Conservation (phyloP, 495 filamentous ascomycete species). For the Podospora didyma region DNA sequence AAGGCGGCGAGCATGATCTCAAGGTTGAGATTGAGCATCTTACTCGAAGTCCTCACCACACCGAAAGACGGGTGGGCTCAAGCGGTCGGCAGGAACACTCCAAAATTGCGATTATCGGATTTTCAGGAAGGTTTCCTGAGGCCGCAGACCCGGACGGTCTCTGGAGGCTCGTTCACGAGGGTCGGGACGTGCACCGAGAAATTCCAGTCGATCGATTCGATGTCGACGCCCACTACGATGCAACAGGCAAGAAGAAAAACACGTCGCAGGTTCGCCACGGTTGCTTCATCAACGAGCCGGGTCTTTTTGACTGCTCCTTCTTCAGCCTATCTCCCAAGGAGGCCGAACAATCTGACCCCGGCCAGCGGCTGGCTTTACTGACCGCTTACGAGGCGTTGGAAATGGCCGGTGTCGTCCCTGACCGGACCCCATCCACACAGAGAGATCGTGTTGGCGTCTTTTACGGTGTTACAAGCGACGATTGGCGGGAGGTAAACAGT, state of each 20-base stretch:
- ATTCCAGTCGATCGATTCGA: constrained; percentile 50
- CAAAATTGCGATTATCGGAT: constrained; percentile 64
- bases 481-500: constrained; percentile 81
- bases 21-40: too few relatives aligned
- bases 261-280: constrained; percentile 72
- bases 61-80: background rate
- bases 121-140: constrained; percentile 66
- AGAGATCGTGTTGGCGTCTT: constrained; percentile 78
- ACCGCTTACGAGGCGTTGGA: constrained; percentile 86
- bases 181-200: constrained; percentile 33
- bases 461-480: constrained; percentile 81
- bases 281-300: constrained; percentile 77
- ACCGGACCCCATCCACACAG: constrained; percentile 73
- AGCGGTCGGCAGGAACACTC: too few relatives aligned
- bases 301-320: constrained; percentile 75
- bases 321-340: constrained; percentile 92
- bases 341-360: constrained; percentile 78
- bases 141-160: constrained; percentile 55
- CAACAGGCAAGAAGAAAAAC: constrained; percentile 70
- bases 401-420: constrained; percentile 76
- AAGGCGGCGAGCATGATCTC: too few relatives aligned
- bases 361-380: constrained; percentile 72
- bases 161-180: constrained; percentile 63
- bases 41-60: constrained; percentile 18
- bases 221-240: constrained; percentile 65